Base-by-base conservation (phyloP, 495 filamentous ascomycete species). In the Tuber melanosporum region DNA sequence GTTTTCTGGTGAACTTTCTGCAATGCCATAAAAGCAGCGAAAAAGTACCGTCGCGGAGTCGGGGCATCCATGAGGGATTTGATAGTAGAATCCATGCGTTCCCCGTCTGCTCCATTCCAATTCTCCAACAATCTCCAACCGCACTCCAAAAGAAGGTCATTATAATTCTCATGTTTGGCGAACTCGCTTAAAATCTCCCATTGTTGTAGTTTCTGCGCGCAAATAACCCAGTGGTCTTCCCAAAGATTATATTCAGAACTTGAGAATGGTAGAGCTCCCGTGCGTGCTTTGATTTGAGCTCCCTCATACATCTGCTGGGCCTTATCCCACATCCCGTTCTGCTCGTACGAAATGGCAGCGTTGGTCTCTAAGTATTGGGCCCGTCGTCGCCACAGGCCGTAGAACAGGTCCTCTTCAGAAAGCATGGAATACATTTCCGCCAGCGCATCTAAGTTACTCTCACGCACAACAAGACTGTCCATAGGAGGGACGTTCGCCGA, bases 241-340 rank as follows among this genome's bases (percentile, higher is more conserved):
- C 96, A 99, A 1, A 99, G 88, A 89, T 95, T 97, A 83, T 99
- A 99, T 85, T 99, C 96, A 20, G 91, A 93, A 79, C 96, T 92
- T 1, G 95, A 98, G 86, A 97, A 98, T 2, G 96, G 94, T 77
- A 97, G 89, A 20, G 92, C 91, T 44, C 94, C 95, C 1, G 93
- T 97, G 49, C 96, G 89, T 69, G 96, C 95, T 84, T 97, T 99
- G 83, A 98, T 94, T 85, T 98, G 96, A 0, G 95, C 96, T 69
- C 90, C 91, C 83, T 99, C 96, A 84, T 98, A 99, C 86, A 97
- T 91, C 79, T 91, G 90, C 84, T 98, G 96, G 19, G 96, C 92
- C 83, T 97, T 97, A 78, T 98, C 95, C 95, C 96, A 99, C 92
- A 98, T 97, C 41, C 96, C 96, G 81, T 95, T 94, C 82, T 99